Evolutionary conservation across 2,329 filamentous ascomycete genomes (phyloP).

Genomic region (Penicillium occitanis): DNA sequence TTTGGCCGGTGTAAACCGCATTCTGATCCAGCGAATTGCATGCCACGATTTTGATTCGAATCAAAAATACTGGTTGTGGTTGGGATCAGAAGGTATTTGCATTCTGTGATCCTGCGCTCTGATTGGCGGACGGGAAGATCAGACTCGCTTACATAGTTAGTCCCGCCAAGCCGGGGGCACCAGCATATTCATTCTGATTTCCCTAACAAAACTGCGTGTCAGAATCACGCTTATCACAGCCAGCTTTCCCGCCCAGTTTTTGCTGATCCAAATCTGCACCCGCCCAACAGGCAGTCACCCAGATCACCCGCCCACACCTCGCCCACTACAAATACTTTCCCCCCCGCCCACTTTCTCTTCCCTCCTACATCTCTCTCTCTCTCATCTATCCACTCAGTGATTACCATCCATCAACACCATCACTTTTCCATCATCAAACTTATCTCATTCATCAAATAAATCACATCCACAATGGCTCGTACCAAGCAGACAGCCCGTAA

Average conservation of each 20-base stretch:
- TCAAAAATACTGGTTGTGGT: slow-evolving; percentile 26
- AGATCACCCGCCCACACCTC: slow-evolving; percentile 39
- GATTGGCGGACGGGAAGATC: slow-evolving; percentile 34
- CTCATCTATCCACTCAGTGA: slow-evolving; percentile 18
- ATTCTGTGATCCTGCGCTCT: slow-evolving; percentile 38
- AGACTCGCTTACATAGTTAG: slow-evolving; percentile 36
- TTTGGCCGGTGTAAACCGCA: slow-evolving; percentile 23
- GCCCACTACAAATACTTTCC: slow-evolving; percentile 43
- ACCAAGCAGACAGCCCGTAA: slow-evolving; percentile 56
- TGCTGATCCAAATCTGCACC: slow-evolving; percentile 35
- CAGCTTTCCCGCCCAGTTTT: slow-evolving; percentile 35
- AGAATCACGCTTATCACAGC: slow-evolving; percentile 36
- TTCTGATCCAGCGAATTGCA: slow-evolving; percentile 23
- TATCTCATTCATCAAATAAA: slow-evolving; percentile 32
- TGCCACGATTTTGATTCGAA: slow-evolving; percentile 23
- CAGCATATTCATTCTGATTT: slow-evolving; percentile 22
- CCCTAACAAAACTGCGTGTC: slow-evolving; percentile 25
- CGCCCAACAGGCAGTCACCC: slow-evolving; percentile 25
- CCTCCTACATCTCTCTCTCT: slow-evolving; percentile 35
- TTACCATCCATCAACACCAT: slow-evolving; percentile 29
- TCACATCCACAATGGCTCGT: slow-evolving; percentile 46
- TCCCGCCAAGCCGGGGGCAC: slow-evolving; percentile 11
- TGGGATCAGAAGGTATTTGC: slow-evolving; percentile 41
- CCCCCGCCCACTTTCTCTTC: slow-evolving; percentile 41
- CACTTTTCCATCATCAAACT: slow-evolving; percentile 36